phyloP scores from a whole-genome alignment of 352 stramenopile genomes.

The Thraustochytrium striatum region DNA sequence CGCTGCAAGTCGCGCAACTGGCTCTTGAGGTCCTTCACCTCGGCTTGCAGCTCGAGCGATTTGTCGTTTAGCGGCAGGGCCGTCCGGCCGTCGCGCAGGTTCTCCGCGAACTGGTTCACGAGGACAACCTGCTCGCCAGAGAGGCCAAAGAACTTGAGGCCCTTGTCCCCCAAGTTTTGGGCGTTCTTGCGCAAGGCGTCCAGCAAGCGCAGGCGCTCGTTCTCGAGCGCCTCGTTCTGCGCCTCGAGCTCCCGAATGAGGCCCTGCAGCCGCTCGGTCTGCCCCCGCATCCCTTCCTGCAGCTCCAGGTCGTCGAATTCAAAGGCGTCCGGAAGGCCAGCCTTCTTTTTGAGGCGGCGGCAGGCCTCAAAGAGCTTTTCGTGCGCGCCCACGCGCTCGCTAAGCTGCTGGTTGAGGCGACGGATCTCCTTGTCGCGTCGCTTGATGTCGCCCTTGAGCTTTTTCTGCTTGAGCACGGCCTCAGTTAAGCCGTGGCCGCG shows the following conservation, averaged over 20 bases:
- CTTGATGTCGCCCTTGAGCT: conserved; percentile 61
- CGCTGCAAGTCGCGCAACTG: conserved; percentile 2
- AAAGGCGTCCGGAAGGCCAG: conserved; percentile 54
- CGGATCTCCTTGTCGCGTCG: conserved; percentile 56
- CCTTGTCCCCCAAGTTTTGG: conserved; percentile 60
- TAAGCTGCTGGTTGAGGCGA: conserved; percentile 54
- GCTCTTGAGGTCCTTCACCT: conserved; percentile 52
- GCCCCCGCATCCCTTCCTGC: conserved; percentile 52
- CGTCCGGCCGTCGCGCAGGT: conserved; percentile 57
- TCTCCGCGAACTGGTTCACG: conserved; percentile 64
- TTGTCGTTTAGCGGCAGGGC: conserved; percentile 61
- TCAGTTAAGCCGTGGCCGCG: conserved; percentile 60
- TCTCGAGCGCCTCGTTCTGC: conserved; percentile 60
- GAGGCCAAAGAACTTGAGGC: conserved; percentile 60
- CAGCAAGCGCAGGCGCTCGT: conserved; percentile 57
- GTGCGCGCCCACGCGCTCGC: conserved; percentile 49
- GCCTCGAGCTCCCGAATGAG: conserved; percentile 58
- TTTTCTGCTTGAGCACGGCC: conserved; percentile 56
- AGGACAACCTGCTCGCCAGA: conserved; percentile 55
- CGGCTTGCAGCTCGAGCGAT: conserved; percentile 32
- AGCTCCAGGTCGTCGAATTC: conserved; percentile 57
- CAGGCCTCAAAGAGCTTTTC: conserved; percentile 57
- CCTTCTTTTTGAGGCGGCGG: conserved; percentile 58
- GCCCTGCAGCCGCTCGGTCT: conserved; percentile 52
- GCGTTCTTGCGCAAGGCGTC: conserved; percentile 57